Percentiles rank a stretch among this genome's conserved stretches.
These are phyloP conservation scores for Circinella minor DNA, from an alignment of 371 early-diverging fungal species.

Conservation along the genomic window DNA sequence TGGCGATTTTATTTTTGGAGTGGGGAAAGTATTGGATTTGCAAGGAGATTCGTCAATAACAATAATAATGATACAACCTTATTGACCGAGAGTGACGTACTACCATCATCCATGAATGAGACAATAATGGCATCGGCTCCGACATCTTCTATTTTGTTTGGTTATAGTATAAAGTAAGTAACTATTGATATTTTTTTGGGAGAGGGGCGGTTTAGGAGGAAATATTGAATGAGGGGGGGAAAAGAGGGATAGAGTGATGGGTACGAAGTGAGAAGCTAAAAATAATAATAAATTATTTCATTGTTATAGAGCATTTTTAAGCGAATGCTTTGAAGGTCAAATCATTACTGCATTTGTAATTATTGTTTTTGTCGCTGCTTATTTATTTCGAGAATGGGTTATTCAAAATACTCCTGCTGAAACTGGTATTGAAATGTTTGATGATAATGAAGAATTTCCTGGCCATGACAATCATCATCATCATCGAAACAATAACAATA, in stretches of 20 bases:
- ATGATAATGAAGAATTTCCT: constrained; percentile 9
- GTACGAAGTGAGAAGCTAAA: no score
- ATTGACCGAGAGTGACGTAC: neutral
- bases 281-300: neutral
- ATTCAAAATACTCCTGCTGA: constrained; percentile 73
- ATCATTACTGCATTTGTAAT: constrained; percentile 79
- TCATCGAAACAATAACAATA: neutral
- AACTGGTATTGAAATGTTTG: constrained; percentile 26
- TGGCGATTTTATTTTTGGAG: constrained; percentile 83
- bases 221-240: no score
- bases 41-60: constrained; percentile 8
- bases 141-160: constrained; percentile 4
- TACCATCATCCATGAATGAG: neutral
- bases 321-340: constrained; percentile 90
- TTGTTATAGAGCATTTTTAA: constrained; percentile 59
- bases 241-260: no score
- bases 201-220: no score
- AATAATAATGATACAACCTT: constrained; percentile 6
- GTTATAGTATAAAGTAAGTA: constrained; percentile 16
- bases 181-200: no score
- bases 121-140: neutral
- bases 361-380: constrained; percentile 76
- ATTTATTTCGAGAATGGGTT: constrained; percentile 88
- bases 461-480: neutral
- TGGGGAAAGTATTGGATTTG: constrained; percentile 57